A percentile compares a stretch with the other conserved stretches of the same genome.
Conservation (phyloP, 2,329 filamentous ascomycete genomes). For the Diaporthe sp. region DNA sequence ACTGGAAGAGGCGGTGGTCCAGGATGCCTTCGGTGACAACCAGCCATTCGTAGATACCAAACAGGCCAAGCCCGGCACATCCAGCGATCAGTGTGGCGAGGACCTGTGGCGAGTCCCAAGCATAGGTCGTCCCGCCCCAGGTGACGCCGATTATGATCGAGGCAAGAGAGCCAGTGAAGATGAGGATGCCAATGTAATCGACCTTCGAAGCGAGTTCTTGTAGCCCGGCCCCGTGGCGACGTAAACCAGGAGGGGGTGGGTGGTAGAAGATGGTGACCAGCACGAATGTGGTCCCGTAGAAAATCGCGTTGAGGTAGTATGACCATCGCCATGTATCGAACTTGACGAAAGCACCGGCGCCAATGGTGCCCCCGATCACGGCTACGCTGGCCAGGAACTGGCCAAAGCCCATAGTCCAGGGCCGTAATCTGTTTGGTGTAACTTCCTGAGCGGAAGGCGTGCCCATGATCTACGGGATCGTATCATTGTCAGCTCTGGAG, state of each 20-base stretch:
- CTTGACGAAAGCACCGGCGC: constrained; percentile 38
- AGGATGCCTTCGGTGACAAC: constrained; percentile 27
- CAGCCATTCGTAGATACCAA: constrained; percentile 30
- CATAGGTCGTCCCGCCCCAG: constrained; percentile 37
- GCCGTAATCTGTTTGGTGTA: constrained; percentile 30
- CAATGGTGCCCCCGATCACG: constrained; percentile 33
- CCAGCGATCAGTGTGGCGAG: constrained; percentile 23
- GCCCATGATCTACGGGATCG: constrained; percentile 27
- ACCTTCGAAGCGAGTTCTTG: not conserved
- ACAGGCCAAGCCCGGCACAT: constrained; percentile 15
- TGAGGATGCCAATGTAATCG: constrained; percentile 35
- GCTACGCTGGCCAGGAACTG: constrained; percentile 25
- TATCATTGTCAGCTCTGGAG: not conserved
- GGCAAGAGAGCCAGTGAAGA: constrained; percentile 33
- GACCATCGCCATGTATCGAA: constrained; percentile 35
- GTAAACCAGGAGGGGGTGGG: constrained; percentile 35
- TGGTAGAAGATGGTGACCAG: constrained; percentile 34
- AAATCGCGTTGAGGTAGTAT: constrained; percentile 36
- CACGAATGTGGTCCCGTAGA: constrained; percentile 26
- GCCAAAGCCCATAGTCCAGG: constrained; percentile 30
- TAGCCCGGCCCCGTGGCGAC: constrained; percentile 8
- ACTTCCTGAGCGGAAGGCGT: constrained; percentile 31
- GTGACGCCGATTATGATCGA: constrained; percentile 27
- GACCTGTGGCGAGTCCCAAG: constrained; percentile 30
- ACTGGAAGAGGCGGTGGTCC: constrained; percentile 37